phyloP scores from a whole-genome alignment of 2,329 filamentous ascomycete species.

The Aspergillus fumigatiaffinis region DNA sequence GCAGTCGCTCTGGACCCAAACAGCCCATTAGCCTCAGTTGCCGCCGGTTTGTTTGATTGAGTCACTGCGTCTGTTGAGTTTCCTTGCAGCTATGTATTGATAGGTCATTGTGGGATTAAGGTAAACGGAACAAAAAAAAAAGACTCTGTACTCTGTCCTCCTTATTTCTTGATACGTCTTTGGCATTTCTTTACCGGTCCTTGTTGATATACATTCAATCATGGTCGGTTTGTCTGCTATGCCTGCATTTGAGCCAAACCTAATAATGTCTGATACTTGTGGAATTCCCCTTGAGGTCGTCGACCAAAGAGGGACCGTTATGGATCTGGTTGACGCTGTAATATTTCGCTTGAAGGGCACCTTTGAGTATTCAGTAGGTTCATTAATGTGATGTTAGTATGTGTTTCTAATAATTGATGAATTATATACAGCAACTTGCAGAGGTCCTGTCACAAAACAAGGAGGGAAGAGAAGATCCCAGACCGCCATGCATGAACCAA shows the following conservation, averaged over 20 bases:
- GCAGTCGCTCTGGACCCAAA: neutral
- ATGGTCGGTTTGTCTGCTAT: neutral
- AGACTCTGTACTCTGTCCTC: neutral
- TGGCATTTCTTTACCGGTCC: neutral
- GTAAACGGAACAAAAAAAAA: neutral
- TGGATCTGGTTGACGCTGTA: no score
- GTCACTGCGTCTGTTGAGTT: neutral
- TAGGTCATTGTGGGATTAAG: neutral
- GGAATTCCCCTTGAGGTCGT: neutral
- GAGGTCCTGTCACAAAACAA: neutral
- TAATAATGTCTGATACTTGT: neutral
- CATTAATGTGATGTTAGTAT: neutral
- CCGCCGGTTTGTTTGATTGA: neutral
- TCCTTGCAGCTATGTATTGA: slow-evolving; percentile 5
- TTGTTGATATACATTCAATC: neutral
- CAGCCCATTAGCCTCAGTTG: neutral
- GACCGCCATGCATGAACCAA: neutral
- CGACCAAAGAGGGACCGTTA: neutral
- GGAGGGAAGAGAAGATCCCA: neutral
- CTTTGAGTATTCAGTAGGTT: neutral
- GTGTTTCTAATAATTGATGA: neutral
- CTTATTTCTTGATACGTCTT: neutral
- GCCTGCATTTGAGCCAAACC: neutral
- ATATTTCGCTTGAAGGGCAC: neutral
- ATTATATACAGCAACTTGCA: neutral